phyloP scores from a whole-genome alignment of 305 asterid species.

The Fraxinus angustifolia region DNA sequence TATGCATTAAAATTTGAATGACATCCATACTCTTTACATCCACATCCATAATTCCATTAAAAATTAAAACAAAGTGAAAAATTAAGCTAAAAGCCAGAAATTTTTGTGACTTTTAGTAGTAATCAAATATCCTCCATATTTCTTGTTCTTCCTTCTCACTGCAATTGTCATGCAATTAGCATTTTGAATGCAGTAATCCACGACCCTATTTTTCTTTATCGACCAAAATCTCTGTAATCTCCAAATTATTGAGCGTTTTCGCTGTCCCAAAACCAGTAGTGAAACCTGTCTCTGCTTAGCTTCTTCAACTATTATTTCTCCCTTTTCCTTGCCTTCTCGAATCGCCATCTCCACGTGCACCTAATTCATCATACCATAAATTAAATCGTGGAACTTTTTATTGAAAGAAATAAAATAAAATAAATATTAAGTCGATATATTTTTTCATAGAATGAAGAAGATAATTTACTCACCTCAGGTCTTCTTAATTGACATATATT shows the following conservation, averaged over 20 bases:
- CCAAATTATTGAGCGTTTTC: conserved; percentile 53
- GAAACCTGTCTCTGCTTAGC: conserved; percentile 49
- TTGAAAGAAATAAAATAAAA: no score
- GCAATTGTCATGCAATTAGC: conserved; percentile 83
- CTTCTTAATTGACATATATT: conserved; percentile 51
- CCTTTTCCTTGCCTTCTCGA: conserved; percentile 63
- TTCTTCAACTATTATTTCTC: conserved; percentile 57
- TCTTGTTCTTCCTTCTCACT: conserved; percentile 65
- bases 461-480: conserved; percentile 61
- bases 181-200: conserved; percentile 68
- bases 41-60: not conserved
- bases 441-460: not conserved
- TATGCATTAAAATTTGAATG: not conserved
- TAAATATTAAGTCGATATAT: no score
- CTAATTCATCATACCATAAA: conserved; percentile 31
- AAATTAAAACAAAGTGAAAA: not conserved
- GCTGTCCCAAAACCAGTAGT: conserved; percentile 69
- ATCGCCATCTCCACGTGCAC: conserved; percentile 61
- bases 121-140: conserved; percentile 75
- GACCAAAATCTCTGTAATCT: conserved; percentile 51
- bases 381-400: not conserved
- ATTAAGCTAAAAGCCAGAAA: conserved; percentile 83
- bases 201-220: conserved; percentile 36
- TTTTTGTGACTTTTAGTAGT: conserved; percentile 84
- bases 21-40: not conserved